Evolutionary conservation across 75 land plant genomes (phyloP), one percentile per base, ranked within the genome.

Genomic region (Larix kaempferi): DNA sequence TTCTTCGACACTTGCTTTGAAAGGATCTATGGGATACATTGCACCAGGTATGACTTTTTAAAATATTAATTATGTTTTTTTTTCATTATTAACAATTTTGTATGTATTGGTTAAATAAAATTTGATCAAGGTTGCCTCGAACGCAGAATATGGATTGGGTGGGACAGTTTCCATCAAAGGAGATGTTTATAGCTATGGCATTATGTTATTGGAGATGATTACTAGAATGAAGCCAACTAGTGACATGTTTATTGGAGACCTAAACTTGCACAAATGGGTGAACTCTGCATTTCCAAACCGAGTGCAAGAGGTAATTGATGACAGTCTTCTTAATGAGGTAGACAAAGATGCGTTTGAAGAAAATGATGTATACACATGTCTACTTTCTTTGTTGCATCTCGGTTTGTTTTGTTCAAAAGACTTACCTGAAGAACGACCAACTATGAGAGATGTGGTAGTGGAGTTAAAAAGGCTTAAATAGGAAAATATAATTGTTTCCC

Each of bases 161-260:
- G 27, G 49, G 49, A 58, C 71, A 54, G 21, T 83, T 65, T 81
- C 83, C 10, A 75, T 58, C 44, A 80, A 80, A 59, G 76, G 82
- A 44, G 85, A 83, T 74, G 82, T 83, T 35, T 83, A 83, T 49
- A 83, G 85, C 78, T 83, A 56, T 65, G 85, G 85, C 41, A 77
- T 83, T 14, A 56, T 80, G 73, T 56, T 80, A 58, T 57, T 83
- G 78, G 85, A 83, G 57, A 67, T 83, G 62, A 11, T 83, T 3
- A 83, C 85, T 8, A 83, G 71, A 41, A 56, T 29, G 54, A 44
- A 5, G 25, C 73, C 73, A 39, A 71, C 73, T 21, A 21, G 41
- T 71, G 54, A 41, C 15, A 71, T 71, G 55, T 71, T 71, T 49
- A 12, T 22, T 22, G 73, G 55, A 21, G 73, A n/a, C 73, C 54